Percentiles rank a stretch among this genome's conserved stretches.
phyloP scores from a whole-genome alignment of 2,329 filamentous ascomycete genomes.

The Pseudogymnoascus verrucosus region DNA sequence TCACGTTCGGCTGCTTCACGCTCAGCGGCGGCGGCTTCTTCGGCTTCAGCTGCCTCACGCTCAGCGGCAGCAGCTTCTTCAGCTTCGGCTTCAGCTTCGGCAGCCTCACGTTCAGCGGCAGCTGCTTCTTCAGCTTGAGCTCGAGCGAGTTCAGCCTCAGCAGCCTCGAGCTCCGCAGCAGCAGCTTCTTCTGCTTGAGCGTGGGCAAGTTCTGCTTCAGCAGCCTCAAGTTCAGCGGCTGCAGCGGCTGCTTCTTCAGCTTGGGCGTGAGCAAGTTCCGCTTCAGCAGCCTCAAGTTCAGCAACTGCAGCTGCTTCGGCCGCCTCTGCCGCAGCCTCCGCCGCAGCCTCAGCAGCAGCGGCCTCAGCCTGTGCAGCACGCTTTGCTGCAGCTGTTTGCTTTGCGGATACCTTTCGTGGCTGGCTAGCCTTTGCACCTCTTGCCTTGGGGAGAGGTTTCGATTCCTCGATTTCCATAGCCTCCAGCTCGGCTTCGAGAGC shows the following conservation, averaged over 20 bases:
- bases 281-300: conserved; percentile 7
- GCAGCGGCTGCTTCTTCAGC: background rate
- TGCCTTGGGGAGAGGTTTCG: conserved; percentile 22
- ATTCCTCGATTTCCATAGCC: conserved; percentile 22
- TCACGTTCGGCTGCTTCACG: background rate
- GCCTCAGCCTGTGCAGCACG: conserved; percentile 20
- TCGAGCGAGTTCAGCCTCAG: background rate
- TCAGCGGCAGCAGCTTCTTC: background rate
- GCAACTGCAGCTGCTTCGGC: conserved; percentile 7
- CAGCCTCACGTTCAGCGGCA: conserved; percentile 11
- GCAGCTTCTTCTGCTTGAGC: background rate
- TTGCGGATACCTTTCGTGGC: conserved; percentile 24
- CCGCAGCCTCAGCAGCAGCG: conserved; percentile 7
- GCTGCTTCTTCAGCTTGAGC: background rate
- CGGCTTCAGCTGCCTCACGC: background rate
- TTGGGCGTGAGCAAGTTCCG: background rate
- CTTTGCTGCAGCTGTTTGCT: conserved; percentile 23
- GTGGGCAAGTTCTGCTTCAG: background rate
- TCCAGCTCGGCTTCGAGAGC: conserved; percentile 25
- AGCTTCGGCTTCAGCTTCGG: background rate
- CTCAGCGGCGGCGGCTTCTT: background rate
- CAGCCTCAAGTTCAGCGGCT: no score
- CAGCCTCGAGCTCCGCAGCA: background rate
- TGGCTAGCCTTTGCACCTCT: conserved; percentile 24
- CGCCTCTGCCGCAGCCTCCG: background rate